A percentile compares a stretch with the other conserved stretches of the same genome.
These are phyloP conservation scores for Globisporangium yorkense DNA, from an alignment of 352 stramenopile species.

Conservation along the genomic window DNA sequence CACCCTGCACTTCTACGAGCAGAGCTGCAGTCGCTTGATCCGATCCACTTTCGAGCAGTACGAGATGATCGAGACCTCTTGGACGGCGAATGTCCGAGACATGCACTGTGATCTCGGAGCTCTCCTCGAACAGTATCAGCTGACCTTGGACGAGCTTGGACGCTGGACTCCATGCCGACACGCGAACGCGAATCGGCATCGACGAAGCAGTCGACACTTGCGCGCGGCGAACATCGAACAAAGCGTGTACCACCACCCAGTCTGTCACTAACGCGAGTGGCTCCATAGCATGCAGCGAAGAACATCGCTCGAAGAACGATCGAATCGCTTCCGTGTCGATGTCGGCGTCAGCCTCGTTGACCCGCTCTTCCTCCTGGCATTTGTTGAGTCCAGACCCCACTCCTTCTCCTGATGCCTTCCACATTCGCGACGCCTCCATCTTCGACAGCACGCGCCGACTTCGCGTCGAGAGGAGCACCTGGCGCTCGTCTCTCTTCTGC, in stretches of 20 bases:
- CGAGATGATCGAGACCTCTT: no score
- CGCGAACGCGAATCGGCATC: not conserved
- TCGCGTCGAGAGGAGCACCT: conserved; percentile 26
- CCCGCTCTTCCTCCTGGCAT: not conserved
- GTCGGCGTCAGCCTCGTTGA: no score
- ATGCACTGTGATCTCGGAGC: no score
- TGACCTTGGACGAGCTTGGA: conserved; percentile 6
- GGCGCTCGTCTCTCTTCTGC: conserved; percentile 23
- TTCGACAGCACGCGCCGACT: conserved; percentile 35
- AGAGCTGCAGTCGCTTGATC: no score
- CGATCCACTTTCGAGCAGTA: no score
- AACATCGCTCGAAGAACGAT: not conserved
- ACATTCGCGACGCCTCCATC: conserved; percentile 16
- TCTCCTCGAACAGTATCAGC: no score
- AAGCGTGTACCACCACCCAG: conserved; percentile 2
- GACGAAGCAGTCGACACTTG: not conserved
- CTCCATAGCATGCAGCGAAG: not conserved
- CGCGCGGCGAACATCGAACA: not conserved
- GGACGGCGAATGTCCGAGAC: no score
- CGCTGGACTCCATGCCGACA: not conserved
- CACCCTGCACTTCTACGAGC: no score
- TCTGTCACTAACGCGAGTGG: not conserved
- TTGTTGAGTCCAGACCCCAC: not conserved
- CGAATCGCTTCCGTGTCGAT: no score
- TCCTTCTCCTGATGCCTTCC: conserved; percentile 1